Base-by-base conservation (phyloP, 306 rosid species). In the Pueraria montana region DNA sequence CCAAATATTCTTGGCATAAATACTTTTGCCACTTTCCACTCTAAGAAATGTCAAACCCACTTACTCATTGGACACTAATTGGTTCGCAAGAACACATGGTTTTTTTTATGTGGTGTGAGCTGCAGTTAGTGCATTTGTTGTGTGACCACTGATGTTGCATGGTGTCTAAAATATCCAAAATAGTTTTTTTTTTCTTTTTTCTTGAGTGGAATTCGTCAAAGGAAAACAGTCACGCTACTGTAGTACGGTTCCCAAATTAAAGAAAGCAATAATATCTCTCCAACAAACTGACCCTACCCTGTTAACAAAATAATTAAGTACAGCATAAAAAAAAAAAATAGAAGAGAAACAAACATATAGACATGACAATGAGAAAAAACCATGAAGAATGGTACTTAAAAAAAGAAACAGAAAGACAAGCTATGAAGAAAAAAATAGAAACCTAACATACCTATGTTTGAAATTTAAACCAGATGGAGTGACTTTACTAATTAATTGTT, bases 111-210 rank as follows among this genome's bases (percentile, higher is more conserved):
- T 12, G 16, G 34, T 68, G 74, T 40, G 6, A 20, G 20, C 34
- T 43, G n/a, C 20, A 43, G n/a, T 69, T 1, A 46, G 40, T 45
- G 75, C 75, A 70, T 45, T 70, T 18, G n/a, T 24, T 70, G 56
- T 23, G 10, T 70, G 56, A 0, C 40, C 76, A 70, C 40, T 70
- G 21, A 70, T 23, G 34, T 13, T 70, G 52, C 76, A 68, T 38
- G n/a, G 11, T 4, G 34, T 42, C 11, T 20, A 26, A 68, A 68
- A 67, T 38, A 67, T 38, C n/a, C 23, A 10, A 38, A 8, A 1
- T 67, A 67, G 9, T 4, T 38, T 2, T 40, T 40, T n/a, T 17
- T 63, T 40, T 40, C 8, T 17, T 63, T 32, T 69, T 55, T 10
- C 16, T 4, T 1, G 45, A 59, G 45, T 43, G 43, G 80, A 76